Conservation (phyloP, 805 yeast genomes). For the Barnettozyma botsteinii region DNA sequence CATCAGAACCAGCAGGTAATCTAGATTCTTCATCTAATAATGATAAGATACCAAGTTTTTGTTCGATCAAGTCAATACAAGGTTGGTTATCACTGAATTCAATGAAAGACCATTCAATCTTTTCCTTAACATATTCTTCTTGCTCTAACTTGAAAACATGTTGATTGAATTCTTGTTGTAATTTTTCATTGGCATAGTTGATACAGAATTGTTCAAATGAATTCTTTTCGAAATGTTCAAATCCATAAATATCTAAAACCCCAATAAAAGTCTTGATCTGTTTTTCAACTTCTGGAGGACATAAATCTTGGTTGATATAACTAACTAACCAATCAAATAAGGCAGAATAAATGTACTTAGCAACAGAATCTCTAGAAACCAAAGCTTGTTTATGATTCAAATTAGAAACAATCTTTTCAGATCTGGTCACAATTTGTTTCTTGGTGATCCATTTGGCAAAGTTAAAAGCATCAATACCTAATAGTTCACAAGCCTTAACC, state of each 20-base stretch:
- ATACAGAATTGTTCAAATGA: conserved; percentile 97
- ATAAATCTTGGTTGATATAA: conserved; percentile 74
- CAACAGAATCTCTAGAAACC: conserved; percentile 95
- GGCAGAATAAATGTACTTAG: conserved; percentile 88
- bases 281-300: conserved; percentile 61
- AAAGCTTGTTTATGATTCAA: conserved; percentile 76
- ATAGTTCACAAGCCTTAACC: conserved; percentile 72
- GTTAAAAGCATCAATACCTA: conserved; percentile 66
- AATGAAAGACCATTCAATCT: conserved; percentile 94
- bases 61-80: conserved; percentile 88
- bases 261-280: conserved; percentile 77
- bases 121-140: conserved; percentile 87
- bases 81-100: conserved; percentile 97
- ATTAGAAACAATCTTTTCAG: conserved; percentile 84
- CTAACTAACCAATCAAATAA: conserved; percentile 93
- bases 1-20: conserved; percentile 89
- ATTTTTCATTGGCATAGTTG: conserved; percentile 92
- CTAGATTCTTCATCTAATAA: conserved; percentile 93
- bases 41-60: conserved; percentile 79
- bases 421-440: conserved; percentile 87
- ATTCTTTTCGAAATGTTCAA: conserved; percentile 90
- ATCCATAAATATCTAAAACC: conserved; percentile 95
- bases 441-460: conserved; percentile 91
- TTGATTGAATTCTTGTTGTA: conserved; percentile 96
- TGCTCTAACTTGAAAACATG: conserved; percentile 96